A percentile compares a stretch with the other conserved stretches of the same genome.
These are phyloP conservation scores for Aspergillus texensis DNA, from an alignment of 2,329 filamentous ascomycete genomes.

Conservation along the genomic window DNA sequence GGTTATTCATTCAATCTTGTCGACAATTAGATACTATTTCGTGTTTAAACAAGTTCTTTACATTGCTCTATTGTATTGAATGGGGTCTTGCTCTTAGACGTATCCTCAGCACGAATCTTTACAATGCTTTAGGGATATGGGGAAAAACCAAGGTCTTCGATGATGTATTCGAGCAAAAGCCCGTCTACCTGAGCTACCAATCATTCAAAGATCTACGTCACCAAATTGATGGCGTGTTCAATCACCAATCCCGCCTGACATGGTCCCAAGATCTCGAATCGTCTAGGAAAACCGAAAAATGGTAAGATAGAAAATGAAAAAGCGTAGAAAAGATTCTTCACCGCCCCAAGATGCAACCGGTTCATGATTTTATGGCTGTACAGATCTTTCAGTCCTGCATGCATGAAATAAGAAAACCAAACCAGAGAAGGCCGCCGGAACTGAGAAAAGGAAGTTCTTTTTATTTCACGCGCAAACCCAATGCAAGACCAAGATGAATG, in stretches of 20 bases:
- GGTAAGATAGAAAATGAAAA: not conserved
- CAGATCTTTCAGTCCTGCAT: slow-evolving; percentile 2
- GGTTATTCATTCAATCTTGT: too few species aligned
- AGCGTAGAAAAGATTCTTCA: not conserved
- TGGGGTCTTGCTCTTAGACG: too few species aligned
- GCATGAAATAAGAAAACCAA: not conserved
- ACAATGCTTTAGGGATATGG: not conserved
- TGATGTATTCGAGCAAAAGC: not conserved
- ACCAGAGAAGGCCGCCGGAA: not conserved
- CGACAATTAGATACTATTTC: too few species aligned
- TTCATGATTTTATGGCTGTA: slow-evolving; percentile 4
- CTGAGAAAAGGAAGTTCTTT: not conserved
- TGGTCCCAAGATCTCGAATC: not conserved
- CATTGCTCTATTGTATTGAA: too few species aligned
- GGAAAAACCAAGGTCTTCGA: not conserved
- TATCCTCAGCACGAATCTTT: not conserved
- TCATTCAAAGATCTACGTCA: not conserved
- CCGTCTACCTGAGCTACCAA: not conserved
- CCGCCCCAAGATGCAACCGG: not conserved
- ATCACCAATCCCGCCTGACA: not conserved
- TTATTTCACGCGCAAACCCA: slow-evolving; percentile 7
- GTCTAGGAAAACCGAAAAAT: not conserved
- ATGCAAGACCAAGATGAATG: slow-evolving; percentile 12
- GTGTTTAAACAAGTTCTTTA: too few species aligned
- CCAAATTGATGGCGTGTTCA: not conserved